Evolutionary conservation across 2,329 filamentous ascomycete genomes (phyloP), one percentile per base, ranked within the genome.

Genomic region (Colletotrichum camelliae): DNA sequence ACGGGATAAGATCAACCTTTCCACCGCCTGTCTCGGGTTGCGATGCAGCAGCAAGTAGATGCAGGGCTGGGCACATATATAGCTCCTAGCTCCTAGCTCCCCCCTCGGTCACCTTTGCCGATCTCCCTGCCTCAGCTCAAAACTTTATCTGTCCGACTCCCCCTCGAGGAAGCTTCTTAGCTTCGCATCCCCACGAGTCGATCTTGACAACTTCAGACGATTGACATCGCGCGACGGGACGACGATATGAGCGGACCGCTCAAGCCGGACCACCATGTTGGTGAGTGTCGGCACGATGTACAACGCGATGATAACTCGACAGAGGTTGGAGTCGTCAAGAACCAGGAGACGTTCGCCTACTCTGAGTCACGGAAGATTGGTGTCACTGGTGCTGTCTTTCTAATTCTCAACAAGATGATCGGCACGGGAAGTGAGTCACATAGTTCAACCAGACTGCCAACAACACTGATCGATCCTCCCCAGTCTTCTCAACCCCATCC

Each of bases 331-430:
- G 67, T 73, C 18, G 43, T 74, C 1, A 68, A 74, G 70, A 72
- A 79, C 21, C 79, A 80, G 61, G 77, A 86, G 69, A 81, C 81
- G 7, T 86, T 84, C 77, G 82, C 78, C 5, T 84, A 84, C 66
- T 79, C 81, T 0, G 87, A 88, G 2, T 84, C 84, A 65, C 82
- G 86, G 10, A 90, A 90, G 81, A 88, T 91, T 24, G 90, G 89
- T 0, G 82, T 91, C 33, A 87, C 86, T 0, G 89, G 89, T 4
- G 86, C 89, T 7, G 87, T 89, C 1, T 91, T 91, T 70, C 77
- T 91, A 52, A 91, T 91, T 52, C 77, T 91, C 21, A 91, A 91
- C 74, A 90, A 90, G 79, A 91, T 91, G 88, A 90, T 91, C 52
- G 89, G 89, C 13, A 90, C 89, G 3, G 89, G 89, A 79, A 90